phyloP scores from a whole-genome alignment of 345 rosid genomes.

The Acer campestre region DNA sequence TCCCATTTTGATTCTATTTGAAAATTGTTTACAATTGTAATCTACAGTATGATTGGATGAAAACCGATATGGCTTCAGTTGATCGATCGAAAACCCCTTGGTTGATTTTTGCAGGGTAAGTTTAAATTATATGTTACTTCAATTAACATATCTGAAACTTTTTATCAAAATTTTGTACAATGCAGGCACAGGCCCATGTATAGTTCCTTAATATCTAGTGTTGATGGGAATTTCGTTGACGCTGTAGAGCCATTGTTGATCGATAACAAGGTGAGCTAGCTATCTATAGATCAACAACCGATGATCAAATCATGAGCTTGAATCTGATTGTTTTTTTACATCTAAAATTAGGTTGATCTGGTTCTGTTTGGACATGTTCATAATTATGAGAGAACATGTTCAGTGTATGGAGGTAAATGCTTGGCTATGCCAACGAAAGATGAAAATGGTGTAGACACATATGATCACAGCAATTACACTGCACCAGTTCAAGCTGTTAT shows the following conservation, averaged over 20 bases:
- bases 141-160: too few relatives aligned
- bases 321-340: too few relatives aligned
- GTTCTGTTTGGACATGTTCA: constrained; percentile 69
- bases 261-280: constrained; percentile 39
- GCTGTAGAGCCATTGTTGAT: constrained; percentile 54
- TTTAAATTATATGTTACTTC: neutral
- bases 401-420: constrained; percentile 43
- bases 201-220: constrained; percentile 21
- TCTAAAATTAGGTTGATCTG: constrained; percentile 47
- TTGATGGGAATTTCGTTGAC: constrained; percentile 23
- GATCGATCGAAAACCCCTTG: constrained; percentile 66
- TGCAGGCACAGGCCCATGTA: constrained; percentile 80
- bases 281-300: too few relatives aligned
- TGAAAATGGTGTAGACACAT: constrained; percentile 47
- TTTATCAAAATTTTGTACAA: neutral
- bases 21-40: too few relatives aligned
- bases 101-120: constrained; percentile 63
- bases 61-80: constrained; percentile 52
- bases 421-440: constrained; percentile 53
- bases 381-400: constrained; percentile 70
- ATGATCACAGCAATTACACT: constrained; percentile 52
- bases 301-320: too few relatives aligned
- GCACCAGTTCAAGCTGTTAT: constrained; percentile 66
- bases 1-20: neutral
- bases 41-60: constrained; percentile 57